Evolutionary conservation across 768 basidiomycete species (phyloP).

Genomic region (Neoboletus brunneissimus): DNA sequence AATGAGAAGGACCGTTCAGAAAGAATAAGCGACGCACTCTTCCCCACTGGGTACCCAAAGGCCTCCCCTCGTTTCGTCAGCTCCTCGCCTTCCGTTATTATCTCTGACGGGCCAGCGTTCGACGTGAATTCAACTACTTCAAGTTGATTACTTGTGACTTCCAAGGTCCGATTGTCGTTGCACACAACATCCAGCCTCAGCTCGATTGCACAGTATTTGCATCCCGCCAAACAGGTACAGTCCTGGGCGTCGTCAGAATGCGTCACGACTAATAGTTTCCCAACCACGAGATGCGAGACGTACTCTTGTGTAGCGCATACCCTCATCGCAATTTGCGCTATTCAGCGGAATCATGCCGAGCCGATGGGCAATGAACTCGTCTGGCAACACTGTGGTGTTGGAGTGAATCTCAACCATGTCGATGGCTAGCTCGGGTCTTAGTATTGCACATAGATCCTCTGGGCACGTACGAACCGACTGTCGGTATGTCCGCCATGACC

Average conservation of each 20-base stretch:
- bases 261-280: neutral
- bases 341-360: conserved; percentile 91
- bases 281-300: conserved; percentile 23
- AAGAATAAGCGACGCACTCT: conserved; percentile 48
- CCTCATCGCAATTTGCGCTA: conserved; percentile 86
- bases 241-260: conserved; percentile 54
- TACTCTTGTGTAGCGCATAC: conserved; percentile 75
- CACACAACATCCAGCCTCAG: conserved; percentile 78
- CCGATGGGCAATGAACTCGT: conserved; percentile 96
- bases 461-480: conserved; percentile 66
- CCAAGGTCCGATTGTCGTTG: conserved; percentile 69
- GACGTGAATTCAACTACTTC: conserved; percentile 50
- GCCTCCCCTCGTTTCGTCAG: conserved; percentile 66
- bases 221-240: conserved; percentile 83
- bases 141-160: conserved; percentile 84
- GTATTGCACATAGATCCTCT: neutral
- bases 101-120: conserved; percentile 38
- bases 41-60: conserved; percentile 84
- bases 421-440: conserved; percentile 59
- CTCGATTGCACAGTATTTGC: conserved; percentile 81
- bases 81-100: conserved; percentile 56
- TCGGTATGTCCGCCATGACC: conserved; percentile 96
- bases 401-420: conserved; percentile 92
- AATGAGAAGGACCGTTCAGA: conserved; percentile 4
- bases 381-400: conserved; percentile 91